Evolutionary conservation across 495 filamentous ascomycete species (phyloP), one percentile per base, ranked within the genome.

Genomic region (Podospora pseudopauciseta): DNA sequence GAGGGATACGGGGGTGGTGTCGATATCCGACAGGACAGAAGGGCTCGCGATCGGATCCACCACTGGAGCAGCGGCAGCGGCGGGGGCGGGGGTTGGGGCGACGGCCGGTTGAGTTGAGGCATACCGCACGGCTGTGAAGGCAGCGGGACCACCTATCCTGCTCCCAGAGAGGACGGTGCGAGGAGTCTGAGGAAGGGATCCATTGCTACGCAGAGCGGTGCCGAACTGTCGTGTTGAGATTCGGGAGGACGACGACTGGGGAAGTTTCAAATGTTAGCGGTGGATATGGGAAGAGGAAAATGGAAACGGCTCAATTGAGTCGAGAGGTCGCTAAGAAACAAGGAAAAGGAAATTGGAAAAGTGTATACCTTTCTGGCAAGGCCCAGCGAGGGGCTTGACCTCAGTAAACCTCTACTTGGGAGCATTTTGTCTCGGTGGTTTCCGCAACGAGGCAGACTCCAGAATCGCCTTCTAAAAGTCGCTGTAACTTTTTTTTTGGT

Each of bases 391-490:
- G 80, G 79, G 71, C 68, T 74, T 30, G 81, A 76, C 72, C 75
- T 78, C n/a, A 80, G 73, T 53, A 85, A 69, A 66, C 83, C 83
- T 81, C 83, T 83, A 64, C 82, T 84, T 66, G 84, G 81, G 69
- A 86, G 76, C 85, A 87, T 87, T 65, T 69, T 80, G 72, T 60
- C 65, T 67, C 64, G 39, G 27, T 62, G 39, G 39, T 49, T 49
- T 49, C 39, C 39, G 39, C 39, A 49, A 49, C 39, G 15, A 49
- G 39, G 39, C 39, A 49, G 39, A 49, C 7, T 49, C 39, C 39
- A 49, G 9, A 18, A 11, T 49, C 6, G 39, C 5, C 39, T 49
- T 49, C 39, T 11, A 18, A 30, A 32, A 61, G 5, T 56, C 56
- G 65, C 65, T 27, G 28, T 60, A 23, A 49, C 39, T 49, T 49